Evolutionary conservation across 2,329 filamentous ascomycete genomes (phyloP), one percentile per base, ranked within the genome.

Genomic region (Cladorrhinum sp.): DNA sequence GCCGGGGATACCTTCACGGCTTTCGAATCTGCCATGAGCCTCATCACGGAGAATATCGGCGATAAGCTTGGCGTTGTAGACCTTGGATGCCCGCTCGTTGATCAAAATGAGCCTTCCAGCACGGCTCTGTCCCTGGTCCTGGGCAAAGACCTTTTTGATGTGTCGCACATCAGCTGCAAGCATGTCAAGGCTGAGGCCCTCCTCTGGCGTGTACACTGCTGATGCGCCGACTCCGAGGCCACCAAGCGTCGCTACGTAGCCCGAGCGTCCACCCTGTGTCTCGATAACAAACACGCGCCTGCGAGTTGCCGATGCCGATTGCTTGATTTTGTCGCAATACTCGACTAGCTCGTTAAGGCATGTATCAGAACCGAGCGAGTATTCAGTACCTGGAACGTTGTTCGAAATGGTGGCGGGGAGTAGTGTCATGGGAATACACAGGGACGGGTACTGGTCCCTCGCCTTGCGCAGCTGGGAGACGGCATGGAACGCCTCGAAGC

Each of bases 371-470:
- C 95, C 95, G 51, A 99, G 86, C 1, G 92, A 97, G 79, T 97
- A 98, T 76, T 99, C 95, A 0, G 94, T 96, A 42, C 95, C 95
- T 0, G 95, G 95, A 3, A 99, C 95, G 74, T 99, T 99, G 82
- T 99, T 99, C 66, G 92, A 96, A 68, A 99, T 94, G 9, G 95
- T 99, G n/a, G 95, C 95, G 0, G 95, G 95, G 24, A 99, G 82
- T 48, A 97, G 83, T 57, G 89, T 85, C 82, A 98, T 91, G 20
- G 95, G 95, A 65, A 99, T 97, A 75, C 91, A 92, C 72, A 99
- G 90, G 1, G 90, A 88, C 10, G 91, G 87, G 76, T 90, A 96
- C 63, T 91, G 77, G 36, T 86, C 83, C 59, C 92, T 84, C 14
- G 89, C 92, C 77, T 91, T 86, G 67, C 93, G 88, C 62, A 99